Evolutionary conservation across 345 rosid species (phyloP).

Genomic region (Aegle marmelos): DNA sequence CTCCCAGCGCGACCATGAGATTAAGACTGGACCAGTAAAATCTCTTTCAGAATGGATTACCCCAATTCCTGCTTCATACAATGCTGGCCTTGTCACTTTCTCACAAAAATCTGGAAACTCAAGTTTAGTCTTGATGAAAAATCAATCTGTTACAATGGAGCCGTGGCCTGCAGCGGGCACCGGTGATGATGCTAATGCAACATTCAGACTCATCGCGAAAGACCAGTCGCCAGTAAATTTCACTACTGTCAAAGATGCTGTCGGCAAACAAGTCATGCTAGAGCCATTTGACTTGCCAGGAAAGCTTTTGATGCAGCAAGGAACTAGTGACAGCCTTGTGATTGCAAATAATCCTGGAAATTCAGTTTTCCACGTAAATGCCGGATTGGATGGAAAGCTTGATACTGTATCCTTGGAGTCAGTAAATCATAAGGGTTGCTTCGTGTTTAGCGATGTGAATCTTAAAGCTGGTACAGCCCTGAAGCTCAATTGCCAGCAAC

Average conservation of each 20-base stretch:
- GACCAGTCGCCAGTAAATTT: slow-evolving; percentile 14
- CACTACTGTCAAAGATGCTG: slow-evolving; percentile 12
- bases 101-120: slow-evolving; percentile 34
- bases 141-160: slow-evolving; percentile 39
- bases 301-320: slow-evolving; percentile 33
- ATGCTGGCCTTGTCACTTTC: slow-evolving; percentile 33
- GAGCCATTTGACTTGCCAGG: slow-evolving; percentile 51
- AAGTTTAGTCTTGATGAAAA: slow-evolving; percentile 25
- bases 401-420: slow-evolving; percentile 43
- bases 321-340: slow-evolving; percentile 15
- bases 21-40: slow-evolving; percentile 16
- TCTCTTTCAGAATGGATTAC: slow-evolving; percentile 37
- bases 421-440: slow-evolving; percentile 29
- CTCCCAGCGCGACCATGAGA: slow-evolving; percentile 39
- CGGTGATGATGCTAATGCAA: slow-evolving; percentile 32
- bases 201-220: slow-evolving; percentile 38
- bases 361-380: slow-evolving; percentile 30
- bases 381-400: slow-evolving; percentile 38
- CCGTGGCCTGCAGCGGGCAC: slow-evolving; percentile 36
- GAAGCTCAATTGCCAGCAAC: slow-evolving; percentile 30
- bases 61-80: slow-evolving; percentile 31
- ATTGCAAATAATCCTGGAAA: slow-evolving; percentile 4
- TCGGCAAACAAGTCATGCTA: slow-evolving; percentile 35
- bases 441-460: slow-evolving; percentile 20
- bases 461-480: slow-evolving; percentile 17